phyloP scores from a whole-genome alignment of 371 early-diverging fungal species.

The Apophysomyces ossiformis region DNA sequence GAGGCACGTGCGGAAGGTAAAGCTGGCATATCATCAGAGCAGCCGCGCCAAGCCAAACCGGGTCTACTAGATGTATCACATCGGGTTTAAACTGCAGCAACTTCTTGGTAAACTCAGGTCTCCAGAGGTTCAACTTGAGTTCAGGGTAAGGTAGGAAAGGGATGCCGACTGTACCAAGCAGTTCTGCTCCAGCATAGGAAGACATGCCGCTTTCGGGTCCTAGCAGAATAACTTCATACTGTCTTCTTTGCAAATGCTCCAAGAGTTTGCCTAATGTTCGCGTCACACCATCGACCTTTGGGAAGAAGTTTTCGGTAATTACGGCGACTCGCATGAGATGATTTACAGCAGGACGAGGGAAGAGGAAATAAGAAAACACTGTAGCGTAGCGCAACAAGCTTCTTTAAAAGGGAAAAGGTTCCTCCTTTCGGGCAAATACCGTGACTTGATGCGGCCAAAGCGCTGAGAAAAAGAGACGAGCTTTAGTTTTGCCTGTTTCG shows the following conservation, averaged over 20 bases:
- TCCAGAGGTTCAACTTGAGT: conserved; percentile 54
- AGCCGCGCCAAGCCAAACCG: conserved; percentile 49
- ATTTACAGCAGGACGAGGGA: no score
- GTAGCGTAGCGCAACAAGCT: no score
- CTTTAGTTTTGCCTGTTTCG: neutral
- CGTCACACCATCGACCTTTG: conserved; percentile 60
- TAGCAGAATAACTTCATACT: conserved; percentile 43
- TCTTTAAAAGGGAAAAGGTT: no score
- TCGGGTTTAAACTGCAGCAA: conserved; percentile 45
- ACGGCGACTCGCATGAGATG: conserved; percentile 48
- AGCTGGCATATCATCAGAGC: conserved; percentile 29
- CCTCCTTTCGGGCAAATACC: neutral
- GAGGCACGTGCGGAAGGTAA: conserved; percentile 33
- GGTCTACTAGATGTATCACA: conserved; percentile 55
- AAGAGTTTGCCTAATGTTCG: conserved; percentile 45
- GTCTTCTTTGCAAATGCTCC: conserved; percentile 38
- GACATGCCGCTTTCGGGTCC: conserved; percentile 48
- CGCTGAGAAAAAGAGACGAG: neutral
- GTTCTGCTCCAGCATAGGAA: conserved; percentile 43
- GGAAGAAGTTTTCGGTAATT: conserved; percentile 54
- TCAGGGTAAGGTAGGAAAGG: conserved; percentile 55
- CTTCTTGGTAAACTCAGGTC: conserved; percentile 39
- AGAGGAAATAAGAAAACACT: no score
- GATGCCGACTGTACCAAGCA: conserved; percentile 50
- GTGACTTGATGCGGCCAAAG: neutral